These are phyloP conservation scores for Oryza officinalis DNA, from an alignment of 176 grass and related monocot species.

Conservation along the genomic window DNA sequence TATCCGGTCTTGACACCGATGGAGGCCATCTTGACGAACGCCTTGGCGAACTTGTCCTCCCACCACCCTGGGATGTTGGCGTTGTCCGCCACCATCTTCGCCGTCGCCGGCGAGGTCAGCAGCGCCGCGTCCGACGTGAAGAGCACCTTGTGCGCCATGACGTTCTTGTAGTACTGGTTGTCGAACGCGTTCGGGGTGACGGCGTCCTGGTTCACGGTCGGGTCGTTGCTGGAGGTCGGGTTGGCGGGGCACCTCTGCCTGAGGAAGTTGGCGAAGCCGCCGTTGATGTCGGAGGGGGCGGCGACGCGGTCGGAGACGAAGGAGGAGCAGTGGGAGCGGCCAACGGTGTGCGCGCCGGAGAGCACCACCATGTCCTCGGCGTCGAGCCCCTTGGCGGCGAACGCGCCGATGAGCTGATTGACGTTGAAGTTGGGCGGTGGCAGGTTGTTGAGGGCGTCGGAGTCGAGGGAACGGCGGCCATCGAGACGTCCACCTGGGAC, in stretches of 20 bases:
- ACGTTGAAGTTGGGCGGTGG: slow-evolving; percentile 30
- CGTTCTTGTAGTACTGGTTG: slow-evolving; percentile 44
- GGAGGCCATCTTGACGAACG: slow-evolving; percentile 28
- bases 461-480: slow-evolving; percentile 21
- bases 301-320: slow-evolving; percentile 44
- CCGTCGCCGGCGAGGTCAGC: neutral
- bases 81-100: neutral
- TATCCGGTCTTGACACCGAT: slow-evolving; percentile 5
- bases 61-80: neutral
- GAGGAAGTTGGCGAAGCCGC: neutral
- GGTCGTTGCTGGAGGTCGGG: neutral
- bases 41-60: slow-evolving; percentile 18
- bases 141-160: neutral
- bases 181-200: neutral
- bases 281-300: slow-evolving; percentile 21
- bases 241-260: slow-evolving; percentile 14
- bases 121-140: slow-evolving; percentile 44
- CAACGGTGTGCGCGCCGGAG: slow-evolving; percentile 45
- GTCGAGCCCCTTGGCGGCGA: slow-evolving; percentile 44
- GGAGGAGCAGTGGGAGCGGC: slow-evolving; percentile 49
- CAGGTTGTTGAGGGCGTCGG: slow-evolving; percentile 36
- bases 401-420: slow-evolving; percentile 1
- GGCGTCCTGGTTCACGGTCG: slow-evolving; percentile 8
- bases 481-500: slow-evolving; percentile 55
- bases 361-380: slow-evolving; percentile 47